Base-by-base conservation (phyloP, 2,329 filamentous ascomycete species). In the Tolypocladium inflatum region DNA sequence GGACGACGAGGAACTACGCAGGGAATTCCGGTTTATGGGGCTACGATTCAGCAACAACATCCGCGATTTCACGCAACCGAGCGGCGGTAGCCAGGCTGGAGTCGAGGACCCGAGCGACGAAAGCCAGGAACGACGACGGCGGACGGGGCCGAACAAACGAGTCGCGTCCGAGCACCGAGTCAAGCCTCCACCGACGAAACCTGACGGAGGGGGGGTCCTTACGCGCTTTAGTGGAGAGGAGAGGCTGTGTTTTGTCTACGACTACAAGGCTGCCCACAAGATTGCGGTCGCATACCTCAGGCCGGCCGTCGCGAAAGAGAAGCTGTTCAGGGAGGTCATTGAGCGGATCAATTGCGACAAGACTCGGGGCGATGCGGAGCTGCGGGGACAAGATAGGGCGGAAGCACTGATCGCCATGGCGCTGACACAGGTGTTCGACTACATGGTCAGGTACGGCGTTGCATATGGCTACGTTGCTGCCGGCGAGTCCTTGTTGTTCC, bases 381-480 rank as follows among this genome's bases (percentile, higher is more conserved):
- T 48, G n/a, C n/a, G n/a, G n/a, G n/a, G n/a, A 39, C 38, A 55
- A 55, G 54, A 55, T 23, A 26, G 19, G 21, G 15, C 59, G n/a
- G 62, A 63, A 54, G 57, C 33, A 42, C 41, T 33, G 37, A 55
- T 63, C 57, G 63, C 63, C 54, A 64, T 63, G 60, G 60, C 59
- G 23, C 55, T 65, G 39, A 61, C 60, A 52, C 59, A 65, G 52
- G 58, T 63, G 26, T 66, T 63, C 41, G 43, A 66, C 52, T 63
- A 62, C 21, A 66, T 66, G 62, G 41, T 66, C n/a, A 3, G 26
- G 33, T 58, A 55, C 39, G 61, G 58, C 38, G 53, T 68, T 38
- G 56, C 60, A 52, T 70, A 67, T 55, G 62, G 65, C 59, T 64
- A 66, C 57, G 41, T 70, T 9, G 55, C 62, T 57, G 63, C 64